Percentiles rank a stretch among this genome's conserved stretches.
Conservation (phyloP, 495 filamentous ascomycete genomes). For the Lasiosphaeriaceae sp. region DNA sequence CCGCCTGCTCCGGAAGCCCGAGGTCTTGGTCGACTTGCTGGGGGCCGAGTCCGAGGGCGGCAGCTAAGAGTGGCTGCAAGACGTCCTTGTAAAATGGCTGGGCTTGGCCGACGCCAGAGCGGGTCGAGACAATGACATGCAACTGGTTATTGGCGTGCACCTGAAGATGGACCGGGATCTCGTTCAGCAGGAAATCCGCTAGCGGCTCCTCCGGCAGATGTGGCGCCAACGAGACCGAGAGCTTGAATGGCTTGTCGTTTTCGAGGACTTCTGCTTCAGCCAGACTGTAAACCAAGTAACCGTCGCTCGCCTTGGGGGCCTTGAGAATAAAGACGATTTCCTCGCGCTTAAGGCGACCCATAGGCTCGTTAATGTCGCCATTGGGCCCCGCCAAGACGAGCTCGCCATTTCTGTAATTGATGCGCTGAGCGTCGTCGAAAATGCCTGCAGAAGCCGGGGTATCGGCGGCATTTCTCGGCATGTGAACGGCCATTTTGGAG, state of each 20-base stretch:
- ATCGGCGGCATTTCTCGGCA: constrained; percentile 6
- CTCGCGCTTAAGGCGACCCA: constrained; percentile 21
- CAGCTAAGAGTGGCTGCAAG: constrained; percentile 53
- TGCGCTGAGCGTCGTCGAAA: not conserved
- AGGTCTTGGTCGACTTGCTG: not conserved
- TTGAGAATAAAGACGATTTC: constrained; percentile 33
- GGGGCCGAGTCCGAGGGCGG: constrained; percentile 9
- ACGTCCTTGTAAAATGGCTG: constrained; percentile 50
- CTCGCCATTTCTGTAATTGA: constrained; percentile 10
- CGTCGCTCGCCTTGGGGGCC: not conserved
- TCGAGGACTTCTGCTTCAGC: constrained; percentile 12
- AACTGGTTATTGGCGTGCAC: constrained; percentile 27
- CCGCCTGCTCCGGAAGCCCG: not conserved
- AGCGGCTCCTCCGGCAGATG: constrained; percentile 31
- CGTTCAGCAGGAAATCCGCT: constrained; percentile 23
- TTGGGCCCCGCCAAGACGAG: constrained; percentile 4
- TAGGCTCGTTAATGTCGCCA: not conserved
- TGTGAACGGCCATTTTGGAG: constrained; percentile 1
- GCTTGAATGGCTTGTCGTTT: constrained; percentile 22
- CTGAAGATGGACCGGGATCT: constrained; percentile 33
- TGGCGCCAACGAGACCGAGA: constrained; percentile 18
- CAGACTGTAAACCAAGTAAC: constrained; percentile 36
- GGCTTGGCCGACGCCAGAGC: constrained; percentile 66
- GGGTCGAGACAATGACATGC: constrained; percentile 68
- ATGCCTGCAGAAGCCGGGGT: not conserved